These are phyloP conservation scores for Eucalyptus victrix DNA, from an alignment of 345 rosid species.

Conservation along the genomic window DNA sequence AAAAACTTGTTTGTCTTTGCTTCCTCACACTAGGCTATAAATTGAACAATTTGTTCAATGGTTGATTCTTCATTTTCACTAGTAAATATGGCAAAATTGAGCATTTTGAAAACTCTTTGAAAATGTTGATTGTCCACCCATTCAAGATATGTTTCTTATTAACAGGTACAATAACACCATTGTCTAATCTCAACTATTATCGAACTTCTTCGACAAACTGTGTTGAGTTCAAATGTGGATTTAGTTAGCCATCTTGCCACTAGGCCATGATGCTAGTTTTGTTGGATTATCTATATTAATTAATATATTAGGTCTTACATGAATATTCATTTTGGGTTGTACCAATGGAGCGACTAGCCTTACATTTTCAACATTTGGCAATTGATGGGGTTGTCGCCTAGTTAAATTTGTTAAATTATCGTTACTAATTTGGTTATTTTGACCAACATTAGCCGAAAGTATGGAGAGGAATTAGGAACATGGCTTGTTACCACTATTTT, in stretches of 20 bases:
- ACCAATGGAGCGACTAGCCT: background rate
- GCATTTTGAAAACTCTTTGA: background rate
- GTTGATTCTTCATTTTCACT: background rate
- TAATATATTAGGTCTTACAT: background rate
- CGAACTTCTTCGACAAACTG: background rate
- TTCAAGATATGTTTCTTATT: background rate
- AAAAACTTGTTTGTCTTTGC: background rate
- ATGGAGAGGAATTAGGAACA: background rate
- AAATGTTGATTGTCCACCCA: background rate
- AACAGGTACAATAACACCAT: background rate
- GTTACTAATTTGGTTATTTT: no score
- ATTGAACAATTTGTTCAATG: background rate
- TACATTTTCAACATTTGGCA: background rate
- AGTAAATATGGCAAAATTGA: no score
- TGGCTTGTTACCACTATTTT: background rate
- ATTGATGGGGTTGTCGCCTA: rapidly evolving
- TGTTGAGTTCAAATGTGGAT: background rate
- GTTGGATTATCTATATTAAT: background rate
- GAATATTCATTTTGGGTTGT: background rate
- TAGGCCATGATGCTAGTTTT: background rate
- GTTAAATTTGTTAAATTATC: background rate
- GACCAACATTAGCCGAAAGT: background rate
- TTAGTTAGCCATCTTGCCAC: background rate
- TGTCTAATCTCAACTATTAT: background rate
- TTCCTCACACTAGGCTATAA: background rate